Evolutionary conservation across 2,329 filamentous ascomycete genomes (phyloP), one percentile per base, ranked within the genome.

Genomic region (Trematosphaeria pertusa): DNA sequence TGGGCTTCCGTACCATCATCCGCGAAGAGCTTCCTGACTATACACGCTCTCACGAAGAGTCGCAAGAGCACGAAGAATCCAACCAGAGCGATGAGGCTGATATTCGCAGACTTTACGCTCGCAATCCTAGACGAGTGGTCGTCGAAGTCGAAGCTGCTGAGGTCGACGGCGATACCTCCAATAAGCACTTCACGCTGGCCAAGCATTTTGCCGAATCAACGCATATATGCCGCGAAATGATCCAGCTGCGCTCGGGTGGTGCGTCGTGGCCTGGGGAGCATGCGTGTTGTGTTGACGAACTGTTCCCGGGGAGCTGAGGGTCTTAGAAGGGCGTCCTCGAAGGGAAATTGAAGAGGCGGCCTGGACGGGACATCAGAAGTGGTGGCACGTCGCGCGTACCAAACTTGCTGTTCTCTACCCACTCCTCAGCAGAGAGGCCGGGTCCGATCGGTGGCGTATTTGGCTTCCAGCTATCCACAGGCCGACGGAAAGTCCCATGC

Each of bases 1-100:
- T 9, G n/a, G 14, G 14, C 20, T 15, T 10, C 28, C 55, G 17
- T 46, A 67, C 63, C 30, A 33, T 67, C 63, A 34, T 67, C 63
- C 5, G 46, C 17, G 34, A 64, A 67, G 12, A 67, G 46, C 31
- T 58, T 57, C 12, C 46, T 43, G 12, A 64, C 49, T 26, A 59
- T 54, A 34, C 32, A 54, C 2, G 36, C 12, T 26, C 64, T 51
- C 8, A 62, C 59, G 18, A 59, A 56, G n/a, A 65, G 38, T 10
- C 64, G 56, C 30, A 65, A 19, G 15, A 46, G 42, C 8, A 65
- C 58, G 18, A 62, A 53, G 3, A 54, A 36, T 1, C 52, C 38
- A 6, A 67, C 62, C 7, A 64, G 38, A 15, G 39, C 32, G 14
- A 65, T 64, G 8, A 65, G 49, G 3, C 50, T 33, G 20, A 51